A percentile compares a stretch with the other conserved stretches of the same genome.
Conservation (phyloP, 306 rosid genomes). For the Nissolia schottii region DNA sequence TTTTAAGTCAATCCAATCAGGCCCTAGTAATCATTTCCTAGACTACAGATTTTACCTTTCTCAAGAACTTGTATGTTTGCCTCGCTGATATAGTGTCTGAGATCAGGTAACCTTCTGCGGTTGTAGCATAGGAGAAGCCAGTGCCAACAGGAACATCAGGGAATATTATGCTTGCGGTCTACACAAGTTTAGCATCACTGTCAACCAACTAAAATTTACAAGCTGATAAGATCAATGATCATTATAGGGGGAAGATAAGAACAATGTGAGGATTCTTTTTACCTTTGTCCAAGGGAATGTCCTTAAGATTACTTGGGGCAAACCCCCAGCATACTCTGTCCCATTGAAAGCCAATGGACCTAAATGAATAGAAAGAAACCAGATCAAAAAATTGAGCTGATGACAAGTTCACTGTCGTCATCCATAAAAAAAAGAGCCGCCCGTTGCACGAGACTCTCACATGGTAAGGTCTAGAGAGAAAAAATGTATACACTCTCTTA, state of each 20-base stretch:
- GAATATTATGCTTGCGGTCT: slow-evolving; percentile 12
- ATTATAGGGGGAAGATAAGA: neutral
- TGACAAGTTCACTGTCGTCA: too few species aligned
- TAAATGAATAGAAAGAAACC: neutral
- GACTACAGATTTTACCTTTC: neutral
- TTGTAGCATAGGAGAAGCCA: neutral
- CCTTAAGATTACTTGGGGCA: neutral
- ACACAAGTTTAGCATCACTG: neutral
- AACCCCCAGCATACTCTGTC: neutral
- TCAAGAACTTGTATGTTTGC: neutral
- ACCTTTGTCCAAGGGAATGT: neutral
- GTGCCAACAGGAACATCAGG: slow-evolving; percentile 6
- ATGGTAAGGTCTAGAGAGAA: too few species aligned
- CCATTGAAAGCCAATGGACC: slow-evolving; percentile 13
- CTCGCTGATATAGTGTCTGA: neutral
- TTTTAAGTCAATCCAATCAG: too few species aligned
- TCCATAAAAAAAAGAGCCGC: too few species aligned
- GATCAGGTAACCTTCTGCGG: neutral
- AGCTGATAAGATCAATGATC: neutral
- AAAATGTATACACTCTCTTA: too few species aligned
- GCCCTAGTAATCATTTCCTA: neutral
- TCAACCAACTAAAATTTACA: neutral
- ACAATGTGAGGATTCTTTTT: neutral
- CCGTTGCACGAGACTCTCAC: too few species aligned
- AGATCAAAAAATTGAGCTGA: neutral